Evolutionary conservation across 495 filamentous ascomycete genomes (phyloP), one percentile per base, ranked within the genome.

Genomic region (Aspergillus asperescens): DNA sequence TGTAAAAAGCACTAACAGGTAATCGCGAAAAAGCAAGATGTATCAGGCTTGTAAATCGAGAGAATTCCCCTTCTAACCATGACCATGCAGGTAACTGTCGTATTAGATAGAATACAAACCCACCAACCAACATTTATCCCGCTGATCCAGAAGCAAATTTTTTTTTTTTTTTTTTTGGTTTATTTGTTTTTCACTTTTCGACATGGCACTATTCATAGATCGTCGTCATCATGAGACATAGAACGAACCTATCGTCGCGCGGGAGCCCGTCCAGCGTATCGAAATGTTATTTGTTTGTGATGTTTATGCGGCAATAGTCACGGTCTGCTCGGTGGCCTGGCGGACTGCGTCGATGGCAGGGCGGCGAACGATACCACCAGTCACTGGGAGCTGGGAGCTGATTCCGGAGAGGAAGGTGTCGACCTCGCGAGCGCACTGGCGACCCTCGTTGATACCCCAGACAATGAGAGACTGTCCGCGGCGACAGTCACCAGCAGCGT

Each of bases 361-460:
- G 20, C 83, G 82, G 74, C 88, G 93, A 44, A 97, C 81, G 58
- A 99, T 97, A 62, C 93, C 93, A 58, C 93, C 93, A 9, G 92
- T 96, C 51, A 95, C 88, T 7, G 93, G 94, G 22, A 99, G 79
- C 59, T 78, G 79, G 38, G 89, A 91, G 60, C 82, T 84, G 41
- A 70, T 66, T 52, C 83, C 78, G 71, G 86, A 87, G 47, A 99
- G 87, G 77, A 82, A 94, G 43, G 89, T 66, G 65, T 99, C 93
- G 44, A 97, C 89, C 69, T 99, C 92, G 50, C 94, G 88, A 62
- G 93, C 93, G 43, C 86, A 85, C 72, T 90, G 87, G 58, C 93
- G 87, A 63, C 93, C 93, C 77, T 99, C 93, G 65, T 99, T 99
- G 78, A 99, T 99, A 70, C 92, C 93, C 89, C 93, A 99, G 58